These are phyloP conservation scores for Colletotrichum godetiae DNA, from an alignment of 2,329 filamentous ascomycete genomes.

Conservation along the genomic window DNA sequence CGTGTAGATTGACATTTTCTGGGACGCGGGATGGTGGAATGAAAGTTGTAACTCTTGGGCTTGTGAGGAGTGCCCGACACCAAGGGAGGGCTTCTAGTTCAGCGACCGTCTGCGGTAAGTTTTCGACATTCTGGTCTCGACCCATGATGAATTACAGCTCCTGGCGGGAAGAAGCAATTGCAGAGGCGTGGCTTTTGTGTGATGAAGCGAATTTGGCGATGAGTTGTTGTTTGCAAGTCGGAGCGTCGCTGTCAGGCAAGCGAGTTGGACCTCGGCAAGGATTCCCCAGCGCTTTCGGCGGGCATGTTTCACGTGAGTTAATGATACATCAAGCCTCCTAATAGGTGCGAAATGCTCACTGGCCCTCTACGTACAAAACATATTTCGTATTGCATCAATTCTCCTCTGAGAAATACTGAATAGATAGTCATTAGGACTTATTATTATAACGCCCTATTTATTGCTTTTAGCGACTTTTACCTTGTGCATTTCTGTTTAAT, in stretches of 20 bases:
- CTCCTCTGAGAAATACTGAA: too few species aligned
- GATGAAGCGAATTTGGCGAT: background rate
- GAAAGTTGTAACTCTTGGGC: conserved; percentile 44
- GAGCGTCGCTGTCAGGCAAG: background rate
- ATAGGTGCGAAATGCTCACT: background rate
- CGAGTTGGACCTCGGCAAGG: conserved; percentile 21
- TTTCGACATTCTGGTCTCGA: background rate
- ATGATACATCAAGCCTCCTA: too few species aligned
- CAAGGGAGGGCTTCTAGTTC: conserved; percentile 50
- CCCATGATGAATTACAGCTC: background rate
- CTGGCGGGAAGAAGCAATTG: background rate
- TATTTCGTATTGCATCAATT: too few species aligned
- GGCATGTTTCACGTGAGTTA: conserved; percentile 23
- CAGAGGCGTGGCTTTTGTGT: too few species aligned
- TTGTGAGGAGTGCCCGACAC: conserved; percentile 46
- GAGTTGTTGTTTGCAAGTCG: background rate
- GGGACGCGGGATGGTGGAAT: conserved; percentile 48
- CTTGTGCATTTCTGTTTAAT: too few species aligned
- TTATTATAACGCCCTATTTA: too few species aligned
- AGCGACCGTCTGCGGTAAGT: conserved; percentile 1
- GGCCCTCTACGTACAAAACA: too few species aligned
- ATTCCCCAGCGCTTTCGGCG: background rate
- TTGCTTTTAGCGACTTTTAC: too few species aligned
- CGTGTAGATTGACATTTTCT: conserved; percentile 38
- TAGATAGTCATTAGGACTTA: too few species aligned